Evolutionary conservation across 768 basidiomycete species (phyloP).

Genomic region (Scleroderma citrinum): DNA sequence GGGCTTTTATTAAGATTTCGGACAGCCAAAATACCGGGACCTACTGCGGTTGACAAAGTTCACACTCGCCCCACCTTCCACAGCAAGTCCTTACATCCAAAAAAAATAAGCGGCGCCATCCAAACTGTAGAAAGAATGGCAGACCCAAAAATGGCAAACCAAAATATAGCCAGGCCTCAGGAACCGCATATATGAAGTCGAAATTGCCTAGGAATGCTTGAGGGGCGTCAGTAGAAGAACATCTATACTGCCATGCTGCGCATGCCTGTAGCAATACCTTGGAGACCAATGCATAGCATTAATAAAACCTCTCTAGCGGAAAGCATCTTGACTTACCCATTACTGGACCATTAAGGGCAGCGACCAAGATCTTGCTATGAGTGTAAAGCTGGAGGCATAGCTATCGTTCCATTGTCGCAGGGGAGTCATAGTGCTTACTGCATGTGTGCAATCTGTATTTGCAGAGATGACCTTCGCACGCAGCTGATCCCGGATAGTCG

Average conservation of each 20-base stretch:
- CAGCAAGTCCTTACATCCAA: conserved; percentile 44
- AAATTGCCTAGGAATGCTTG: conserved; percentile 65
- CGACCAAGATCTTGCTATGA: conserved; percentile 64
- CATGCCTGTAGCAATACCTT: conserved; percentile 63
- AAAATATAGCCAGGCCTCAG: conserved; percentile 53
- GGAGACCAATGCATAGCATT: not conserved
- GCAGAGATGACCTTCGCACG: conserved; percentile 40
- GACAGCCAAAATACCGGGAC: conserved; percentile 8
- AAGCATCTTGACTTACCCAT: conserved; percentile 44
- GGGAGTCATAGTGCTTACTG: conserved; percentile 36
- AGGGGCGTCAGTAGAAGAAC: not conserved
- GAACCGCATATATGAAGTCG: conserved; percentile 67
- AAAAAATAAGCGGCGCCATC: conserved; percentile 1
- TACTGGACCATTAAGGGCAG: conserved; percentile 69
- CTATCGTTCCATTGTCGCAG: not conserved
- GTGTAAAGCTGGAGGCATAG: conserved; percentile 45
- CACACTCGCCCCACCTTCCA: conserved; percentile 67
- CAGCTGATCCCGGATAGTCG: conserved; percentile 42
- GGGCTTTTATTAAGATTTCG: not conserved
- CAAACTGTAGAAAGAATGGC: conserved; percentile 1
- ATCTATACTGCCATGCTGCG: not conserved
- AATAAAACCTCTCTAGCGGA: not conserved
- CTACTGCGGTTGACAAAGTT: conserved; percentile 61
- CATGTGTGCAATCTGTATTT: conserved; percentile 56
- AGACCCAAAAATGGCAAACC: conserved; percentile 63